Evolutionary conservation across 2,329 filamentous ascomycete species (phyloP).

Genomic region (Colletotrichum sp.): DNA sequence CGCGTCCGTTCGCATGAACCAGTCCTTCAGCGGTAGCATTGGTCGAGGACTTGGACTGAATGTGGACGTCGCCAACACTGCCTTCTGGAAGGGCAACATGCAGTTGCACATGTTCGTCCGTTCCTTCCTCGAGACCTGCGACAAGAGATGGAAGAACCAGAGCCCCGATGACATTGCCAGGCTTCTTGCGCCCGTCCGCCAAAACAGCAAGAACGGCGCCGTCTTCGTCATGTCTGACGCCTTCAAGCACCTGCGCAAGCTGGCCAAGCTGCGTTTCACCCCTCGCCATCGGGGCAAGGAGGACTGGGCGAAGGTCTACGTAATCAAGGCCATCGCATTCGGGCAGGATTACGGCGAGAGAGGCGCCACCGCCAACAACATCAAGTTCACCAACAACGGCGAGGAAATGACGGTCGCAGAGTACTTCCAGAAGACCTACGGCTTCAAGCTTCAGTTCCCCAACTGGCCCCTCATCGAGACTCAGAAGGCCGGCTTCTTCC

Average conservation of each 20-base stretch:
- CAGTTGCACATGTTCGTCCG: constrained; percentile 30
- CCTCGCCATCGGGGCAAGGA: constrained; percentile 58
- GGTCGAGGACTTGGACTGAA: constrained; percentile 78
- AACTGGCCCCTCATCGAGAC: constrained; percentile 64
- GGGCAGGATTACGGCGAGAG: constrained; percentile 44
- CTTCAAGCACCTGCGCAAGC: constrained; percentile 59
- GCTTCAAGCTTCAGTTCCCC: constrained; percentile 49
- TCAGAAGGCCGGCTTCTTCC: constrained; percentile 58
- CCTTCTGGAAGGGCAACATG: constrained; percentile 72
- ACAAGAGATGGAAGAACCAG: constrained; percentile 33
- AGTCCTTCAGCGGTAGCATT: constrained; percentile 45
- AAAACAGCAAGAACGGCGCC: constrained; percentile 20
- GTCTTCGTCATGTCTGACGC: constrained; percentile 48
- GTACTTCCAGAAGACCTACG: constrained; percentile 63
- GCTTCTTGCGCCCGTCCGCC: constrained; percentile 38
- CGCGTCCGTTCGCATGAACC: constrained; percentile 78
- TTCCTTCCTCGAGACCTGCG: constrained; percentile 32
- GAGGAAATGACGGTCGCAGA: constrained; percentile 51
- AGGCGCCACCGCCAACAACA: constrained; percentile 55
- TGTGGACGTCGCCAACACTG: constrained; percentile 88
- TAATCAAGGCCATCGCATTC: constrained; percentile 56
- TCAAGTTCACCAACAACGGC: constrained; percentile 54
- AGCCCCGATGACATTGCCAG: constrained; percentile 30
- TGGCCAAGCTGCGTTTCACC: constrained; percentile 61
- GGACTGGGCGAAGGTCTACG: constrained; percentile 53